These are phyloP conservation scores for Oidium heveae DNA, from an alignment of 2,329 filamentous ascomycete genomes.

Conservation along the genomic window DNA sequence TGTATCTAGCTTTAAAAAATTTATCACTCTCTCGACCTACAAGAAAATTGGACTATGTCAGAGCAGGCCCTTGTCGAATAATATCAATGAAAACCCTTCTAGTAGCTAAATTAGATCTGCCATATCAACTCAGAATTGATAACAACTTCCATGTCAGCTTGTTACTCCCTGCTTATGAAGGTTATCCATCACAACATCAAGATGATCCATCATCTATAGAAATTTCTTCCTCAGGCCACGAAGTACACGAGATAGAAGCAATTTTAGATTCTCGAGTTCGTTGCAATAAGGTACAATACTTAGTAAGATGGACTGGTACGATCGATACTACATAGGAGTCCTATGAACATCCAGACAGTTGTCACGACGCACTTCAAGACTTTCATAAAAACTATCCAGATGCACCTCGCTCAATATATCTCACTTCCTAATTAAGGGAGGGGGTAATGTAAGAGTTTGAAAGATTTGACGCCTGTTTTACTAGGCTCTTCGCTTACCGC, in stretches of 20 bases:
- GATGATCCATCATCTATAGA: neutral
- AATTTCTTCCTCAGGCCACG: neutral
- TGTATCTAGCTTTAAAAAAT: neutral
- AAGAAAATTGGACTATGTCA: neutral
- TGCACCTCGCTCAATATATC: no score
- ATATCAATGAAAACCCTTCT: neutral
- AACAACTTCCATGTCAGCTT: neutral
- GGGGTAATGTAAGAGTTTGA: no score
- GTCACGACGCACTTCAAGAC: no score
- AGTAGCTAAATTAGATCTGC: neutral
- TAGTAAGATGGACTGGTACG: neutral
- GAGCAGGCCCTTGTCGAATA: neutral
- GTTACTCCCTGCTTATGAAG: neutral
- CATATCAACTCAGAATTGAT: neutral
- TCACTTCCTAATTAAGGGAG: no score
- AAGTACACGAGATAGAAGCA: neutral
- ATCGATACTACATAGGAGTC: neutral
- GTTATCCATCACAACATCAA: neutral
- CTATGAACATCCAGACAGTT: no score
- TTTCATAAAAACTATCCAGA: no score
- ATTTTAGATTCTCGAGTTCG: neutral
- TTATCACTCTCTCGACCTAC: neutral
- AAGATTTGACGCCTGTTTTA: no score
- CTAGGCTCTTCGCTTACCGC: no score
- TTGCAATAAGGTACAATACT: neutral